Base-by-base conservation (phyloP, 225 moss, liverwort and hornwort genomes). In the Climacium dendroides region DNA sequence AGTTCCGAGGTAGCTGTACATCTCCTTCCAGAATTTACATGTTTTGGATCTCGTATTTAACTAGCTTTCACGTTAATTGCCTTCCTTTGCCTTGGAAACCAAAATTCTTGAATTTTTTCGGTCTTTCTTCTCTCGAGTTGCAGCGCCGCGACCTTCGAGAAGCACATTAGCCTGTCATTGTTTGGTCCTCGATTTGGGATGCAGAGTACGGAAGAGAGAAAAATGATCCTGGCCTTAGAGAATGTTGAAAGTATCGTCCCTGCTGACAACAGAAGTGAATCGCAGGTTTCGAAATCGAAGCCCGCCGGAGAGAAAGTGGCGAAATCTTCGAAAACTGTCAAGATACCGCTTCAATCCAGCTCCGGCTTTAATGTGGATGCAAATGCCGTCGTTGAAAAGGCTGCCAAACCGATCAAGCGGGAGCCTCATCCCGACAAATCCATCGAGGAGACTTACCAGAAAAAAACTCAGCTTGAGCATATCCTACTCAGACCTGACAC, bases 391-490 rank as follows among this genome's bases (percentile, higher is more conserved):
- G 52, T 69, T 24, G 92, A 75, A 28, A 85, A 78, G 55, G 88
- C 29, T 28, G 85, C n/a, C 13, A 89, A 87, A 41, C 58, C 82
- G 47, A 34, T 70, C 60, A 91, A 90, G 88, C 93, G 88, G 62
- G 89, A 87, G 83, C 85, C 89, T 73, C 85, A 90, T 24, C 85
- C 83, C 39, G 87, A 91, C 82, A 99, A 97, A 77, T 90, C 96
- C 20, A 97, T 99, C 25, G 99, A 99, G 83, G 94, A 96, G 90
- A 97, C 93, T 2, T 99, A 99, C 61, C 97, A 97, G 79, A 99
- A 97, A 85, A 99, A 99, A 89, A 97, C 99, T 30, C 99, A 99
- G 86, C 89, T 99, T 45, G 99, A 99, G 92, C 99, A 99, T 78
- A 96, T 99, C 78, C 93, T 99, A 8, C 88, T 99, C n/a, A 88